Conservation (phyloP, 495 filamentous ascomycete genomes). For the Pyrenopolyporus hunteri region DNA sequence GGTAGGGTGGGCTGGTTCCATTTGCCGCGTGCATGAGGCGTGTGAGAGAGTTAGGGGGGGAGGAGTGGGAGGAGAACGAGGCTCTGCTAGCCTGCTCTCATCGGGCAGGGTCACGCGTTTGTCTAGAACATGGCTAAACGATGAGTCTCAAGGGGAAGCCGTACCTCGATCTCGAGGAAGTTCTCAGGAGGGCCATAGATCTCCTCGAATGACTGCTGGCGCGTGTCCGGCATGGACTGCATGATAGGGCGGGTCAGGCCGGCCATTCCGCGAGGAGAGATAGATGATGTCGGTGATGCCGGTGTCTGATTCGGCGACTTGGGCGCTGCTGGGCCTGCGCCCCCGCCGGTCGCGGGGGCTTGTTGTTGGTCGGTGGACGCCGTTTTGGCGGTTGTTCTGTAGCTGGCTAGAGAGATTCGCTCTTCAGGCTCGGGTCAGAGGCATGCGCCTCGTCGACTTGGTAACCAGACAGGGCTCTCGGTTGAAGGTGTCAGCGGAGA, state of each 20-base stretch:
- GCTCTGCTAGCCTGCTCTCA: not conserved
- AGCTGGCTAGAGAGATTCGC: conserved; percentile 13
- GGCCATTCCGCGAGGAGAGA: conserved; percentile 45
- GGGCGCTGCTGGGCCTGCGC: conserved; percentile 39
- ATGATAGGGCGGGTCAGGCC: conserved; percentile 63
- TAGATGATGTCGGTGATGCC: conserved; percentile 18
- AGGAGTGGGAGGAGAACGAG: not conserved
- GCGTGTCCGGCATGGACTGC: conserved; percentile 83
- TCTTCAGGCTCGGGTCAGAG: conserved; percentile 14
- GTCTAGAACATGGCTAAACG: not conserved
- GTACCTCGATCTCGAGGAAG: conserved; percentile 95
- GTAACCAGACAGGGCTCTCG: conserved; percentile 8
- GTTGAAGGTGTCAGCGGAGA: not conserved
- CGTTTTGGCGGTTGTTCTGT: conserved; percentile 48
- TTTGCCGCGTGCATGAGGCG: conserved; percentile 26
- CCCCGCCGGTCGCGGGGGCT: conserved; percentile 31
- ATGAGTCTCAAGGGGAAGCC: conserved; percentile 27
- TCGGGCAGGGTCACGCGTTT: not conserved
- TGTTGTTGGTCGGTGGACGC: conserved; percentile 41
- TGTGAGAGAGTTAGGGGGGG: not conserved
- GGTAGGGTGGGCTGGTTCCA: conserved; percentile 5
- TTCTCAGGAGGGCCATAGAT: conserved; percentile 99
- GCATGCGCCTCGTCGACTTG: conserved; percentile 20
- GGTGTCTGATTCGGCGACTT: conserved; percentile 42
- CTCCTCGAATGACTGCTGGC: conserved; percentile 95